A percentile compares a stretch with the other conserved stretches of the same genome.
phyloP scores from a whole-genome alignment of 163 green algal genomes.

The Chlamydomonas reinhardtii region DNA sequence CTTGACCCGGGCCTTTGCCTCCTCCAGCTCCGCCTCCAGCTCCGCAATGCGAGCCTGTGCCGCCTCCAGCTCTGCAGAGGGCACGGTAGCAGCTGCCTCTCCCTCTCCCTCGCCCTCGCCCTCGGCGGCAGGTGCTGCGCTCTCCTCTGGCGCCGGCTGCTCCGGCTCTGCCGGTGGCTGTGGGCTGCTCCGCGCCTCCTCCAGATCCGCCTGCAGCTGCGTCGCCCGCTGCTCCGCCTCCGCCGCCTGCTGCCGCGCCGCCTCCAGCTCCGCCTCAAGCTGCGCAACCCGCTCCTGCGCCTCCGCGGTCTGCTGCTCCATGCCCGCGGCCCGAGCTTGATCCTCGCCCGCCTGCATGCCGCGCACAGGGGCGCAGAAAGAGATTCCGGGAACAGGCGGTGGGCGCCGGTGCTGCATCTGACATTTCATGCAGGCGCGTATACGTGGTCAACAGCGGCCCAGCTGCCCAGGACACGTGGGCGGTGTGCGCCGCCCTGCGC shows the following conservation, averaged over 20 bases:
- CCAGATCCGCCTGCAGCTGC: constrained; percentile 1
- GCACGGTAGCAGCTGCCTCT: not conserved
- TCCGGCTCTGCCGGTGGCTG: not conserved
- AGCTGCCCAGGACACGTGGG: too few species aligned
- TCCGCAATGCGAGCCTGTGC: not conserved
- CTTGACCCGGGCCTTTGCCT: not conserved
- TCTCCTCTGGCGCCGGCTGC: not conserved
- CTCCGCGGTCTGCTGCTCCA: constrained; percentile 37
- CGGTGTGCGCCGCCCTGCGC: too few species aligned
- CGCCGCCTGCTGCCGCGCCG: not conserved
- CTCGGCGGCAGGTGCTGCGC: not conserved
- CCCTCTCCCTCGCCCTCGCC: not conserved
- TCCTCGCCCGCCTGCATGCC: too few species aligned
- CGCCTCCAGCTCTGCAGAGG: not conserved
- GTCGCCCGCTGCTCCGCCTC: constrained; percentile 31
- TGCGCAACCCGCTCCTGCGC: not conserved
- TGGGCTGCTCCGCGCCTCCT: constrained; percentile 25
- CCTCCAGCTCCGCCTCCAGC: constrained; percentile 1
- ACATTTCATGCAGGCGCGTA: too few species aligned
- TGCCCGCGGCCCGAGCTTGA: not conserved
- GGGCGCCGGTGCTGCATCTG: too few species aligned
- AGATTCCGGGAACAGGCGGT: too few species aligned
- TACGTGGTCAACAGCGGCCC: too few species aligned
- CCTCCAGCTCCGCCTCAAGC: constrained; percentile 12
- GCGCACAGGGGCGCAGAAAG: too few species aligned